phyloP scores from a whole-genome alignment of 805 yeast species.

The Pichia kluyveri region DNA sequence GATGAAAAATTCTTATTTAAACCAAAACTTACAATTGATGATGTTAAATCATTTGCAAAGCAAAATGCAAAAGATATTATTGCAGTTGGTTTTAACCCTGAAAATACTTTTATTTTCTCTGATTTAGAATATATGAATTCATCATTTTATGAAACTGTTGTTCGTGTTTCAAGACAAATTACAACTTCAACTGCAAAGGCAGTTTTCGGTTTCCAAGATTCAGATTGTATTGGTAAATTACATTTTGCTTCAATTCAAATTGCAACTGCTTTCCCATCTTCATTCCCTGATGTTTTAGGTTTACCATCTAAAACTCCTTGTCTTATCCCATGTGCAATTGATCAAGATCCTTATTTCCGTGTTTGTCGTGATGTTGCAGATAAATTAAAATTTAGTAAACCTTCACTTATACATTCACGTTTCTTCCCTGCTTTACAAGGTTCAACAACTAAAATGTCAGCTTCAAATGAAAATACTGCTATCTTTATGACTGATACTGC shows the following conservation, averaged over 20 bases:
- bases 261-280: constrained; percentile 90
- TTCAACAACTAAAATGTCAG: constrained; percentile 93
- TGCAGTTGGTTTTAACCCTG: constrained; percentile 89
- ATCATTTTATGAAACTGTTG: constrained; percentile 88
- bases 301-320: constrained; percentile 87
- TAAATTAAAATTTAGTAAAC: constrained; percentile 83
- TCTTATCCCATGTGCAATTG: constrained; percentile 97
- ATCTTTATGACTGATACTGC: constrained; percentile 94
- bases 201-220: constrained; percentile 91
- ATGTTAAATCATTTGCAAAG: constrained; percentile 69
- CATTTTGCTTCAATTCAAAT: constrained; percentile 97
- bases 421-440: constrained; percentile 99
- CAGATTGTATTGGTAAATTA: constrained; percentile 87
- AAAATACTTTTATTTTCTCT: constrained; percentile 90
- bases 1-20: constrained; percentile 96
- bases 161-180: constrained; percentile 85
- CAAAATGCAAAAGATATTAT: constrained; percentile 90
- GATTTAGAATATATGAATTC: constrained; percentile 92
- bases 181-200: constrained; percentile 96
- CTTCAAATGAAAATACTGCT: constrained; percentile 83
- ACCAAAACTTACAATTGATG: constrained; percentile 78
- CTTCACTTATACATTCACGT: constrained; percentile 85
- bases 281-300: constrained; percentile 90
- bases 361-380: constrained; percentile 96
- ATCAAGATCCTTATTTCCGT: constrained; percentile 97